These are phyloP conservation scores for Quercus bicolor DNA, from an alignment of 306 rosid genomes.

Conservation along the genomic window DNA sequence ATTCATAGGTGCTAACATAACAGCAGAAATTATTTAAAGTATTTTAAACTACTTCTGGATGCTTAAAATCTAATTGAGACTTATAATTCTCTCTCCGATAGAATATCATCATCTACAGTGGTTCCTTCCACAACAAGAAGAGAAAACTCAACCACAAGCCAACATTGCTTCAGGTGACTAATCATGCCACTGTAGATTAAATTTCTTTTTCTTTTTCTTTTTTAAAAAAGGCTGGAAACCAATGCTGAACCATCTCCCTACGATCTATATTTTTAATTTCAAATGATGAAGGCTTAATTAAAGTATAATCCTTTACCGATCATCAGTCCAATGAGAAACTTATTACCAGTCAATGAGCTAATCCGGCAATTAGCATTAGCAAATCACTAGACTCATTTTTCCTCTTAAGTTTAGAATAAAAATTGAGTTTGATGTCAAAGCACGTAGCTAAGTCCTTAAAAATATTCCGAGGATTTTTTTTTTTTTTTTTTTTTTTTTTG, in stretches of 20 bases:
- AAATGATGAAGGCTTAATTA: not conserved
- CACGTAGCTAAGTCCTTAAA: not conserved
- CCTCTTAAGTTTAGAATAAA: slow-evolving; percentile 7
- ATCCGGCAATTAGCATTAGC: not conserved
- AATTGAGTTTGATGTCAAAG: not conserved
- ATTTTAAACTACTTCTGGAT: not conserved
- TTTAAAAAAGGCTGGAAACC: not conserved
- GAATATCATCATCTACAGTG: not conserved
- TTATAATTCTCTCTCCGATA: not conserved
- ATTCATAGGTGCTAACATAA: not conserved
- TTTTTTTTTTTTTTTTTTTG: not conserved
- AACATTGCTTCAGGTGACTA: slow-evolving; percentile 6
- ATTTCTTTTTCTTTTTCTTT: not conserved
- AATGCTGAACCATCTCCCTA: not conserved
- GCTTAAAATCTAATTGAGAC: not conserved
- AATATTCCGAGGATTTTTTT: slow-evolving; percentile 5
- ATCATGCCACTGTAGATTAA: not conserved
- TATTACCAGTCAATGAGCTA: not conserved
- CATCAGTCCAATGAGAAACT: not conserved
- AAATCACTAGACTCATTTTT: not conserved
- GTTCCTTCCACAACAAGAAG: not conserved
- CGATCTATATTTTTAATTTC: not conserved
- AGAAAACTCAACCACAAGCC: not conserved
- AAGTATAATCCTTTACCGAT: not conserved
- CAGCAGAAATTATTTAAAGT: not conserved